Evolutionary conservation across 2,329 filamentous ascomycete species (phyloP), one percentile per base, ranked within the genome.

Genomic region (Arthrobotrys sphaeroides): DNA sequence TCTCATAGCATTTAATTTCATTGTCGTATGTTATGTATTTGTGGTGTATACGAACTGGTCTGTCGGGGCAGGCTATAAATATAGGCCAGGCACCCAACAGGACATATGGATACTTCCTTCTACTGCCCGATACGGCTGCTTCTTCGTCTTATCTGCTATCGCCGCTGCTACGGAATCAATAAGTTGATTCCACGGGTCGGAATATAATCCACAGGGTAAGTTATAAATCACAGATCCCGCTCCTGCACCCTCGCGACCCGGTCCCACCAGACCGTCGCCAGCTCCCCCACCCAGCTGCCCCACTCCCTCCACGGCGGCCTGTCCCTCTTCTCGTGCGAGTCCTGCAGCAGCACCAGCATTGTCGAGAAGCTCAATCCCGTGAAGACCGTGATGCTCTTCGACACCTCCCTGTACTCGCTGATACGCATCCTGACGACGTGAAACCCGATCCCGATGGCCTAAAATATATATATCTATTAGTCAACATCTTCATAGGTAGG

Each of bases 401-500:
- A 76, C n/a, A 76, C 28, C 31, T 76, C 72, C 40, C 72, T 69
- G 47, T 76, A 76, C 42, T 76, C 72, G 72, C 64, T 76, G 36
- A 76, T 76, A 7, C 74, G 42, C 73, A 76, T 72, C 22, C 77
- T 77, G 59, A 79, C 75, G 57, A 78, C 45, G 40, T 75, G 78
- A 73, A 78, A 75, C 36, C 40, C 68, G 36, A 73, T 47, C 57
- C 72, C 69, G 22, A 73, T 61, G 7, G 57, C 57, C 73, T 72
- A 33, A n/a, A 49, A 42, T 49, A 40, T 13, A 2, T 9, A 18
- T n/a, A n/a, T 43, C 12, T 43, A 4, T 43, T 43, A 43, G 40
- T 43, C 5, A 43, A 43, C n/a, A 13, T 45, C 13, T 45, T 16
- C n/a, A n/a, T n/a, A n/a, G n/a, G n/a, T n/a, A n/a, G n/a, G n/a